A percentile compares a stretch with the other conserved stretches of the same genome.
phyloP scores from a whole-genome alignment of 345 rosid species.

The Arabis hirsuta region DNA sequence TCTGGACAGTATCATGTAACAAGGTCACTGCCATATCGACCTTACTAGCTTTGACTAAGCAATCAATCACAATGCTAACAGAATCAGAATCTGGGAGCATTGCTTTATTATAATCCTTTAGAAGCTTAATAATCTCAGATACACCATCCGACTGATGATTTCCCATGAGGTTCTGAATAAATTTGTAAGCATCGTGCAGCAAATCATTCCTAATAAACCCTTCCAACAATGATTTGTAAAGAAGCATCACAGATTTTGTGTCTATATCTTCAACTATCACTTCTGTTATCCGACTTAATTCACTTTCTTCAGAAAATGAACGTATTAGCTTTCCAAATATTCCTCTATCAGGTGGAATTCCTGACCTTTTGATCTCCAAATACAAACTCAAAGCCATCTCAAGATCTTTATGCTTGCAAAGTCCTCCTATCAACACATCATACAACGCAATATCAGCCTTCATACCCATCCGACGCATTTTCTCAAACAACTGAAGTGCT shows the following conservation, averaged over 20 bases:
- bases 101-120: slow-evolving; percentile 43
- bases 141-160: slow-evolving; percentile 33
- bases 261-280: slow-evolving; percentile 54
- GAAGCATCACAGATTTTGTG: slow-evolving; percentile 50
- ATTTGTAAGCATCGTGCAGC: slow-evolving; percentile 57
- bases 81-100: slow-evolving; percentile 50
- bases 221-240: slow-evolving; percentile 55
- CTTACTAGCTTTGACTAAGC: slow-evolving; percentile 53
- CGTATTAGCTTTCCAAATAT: slow-evolving; percentile 62
- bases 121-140: slow-evolving; percentile 43
- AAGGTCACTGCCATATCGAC: slow-evolving; percentile 67
- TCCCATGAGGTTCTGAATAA: slow-evolving; percentile 55
- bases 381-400: slow-evolving; percentile 63
- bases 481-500: slow-evolving; percentile 65
- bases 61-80: slow-evolving; percentile 57
- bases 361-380: slow-evolving; percentile 61
- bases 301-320: slow-evolving; percentile 59
- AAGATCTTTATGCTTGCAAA: slow-evolving; percentile 58
- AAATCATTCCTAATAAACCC: slow-evolving; percentile 47
- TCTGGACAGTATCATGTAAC: slow-evolving; percentile 55
- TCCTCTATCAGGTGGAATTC: slow-evolving; percentile 58
- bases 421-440: slow-evolving; percentile 74
- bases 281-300: slow-evolving; percentile 47
- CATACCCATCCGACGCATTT: slow-evolving; percentile 62
- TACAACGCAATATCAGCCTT: slow-evolving; percentile 59